These are phyloP conservation scores for Avena insularis DNA, from an alignment of 176 grass and related monocot species.

Conservation along the genomic window DNA sequence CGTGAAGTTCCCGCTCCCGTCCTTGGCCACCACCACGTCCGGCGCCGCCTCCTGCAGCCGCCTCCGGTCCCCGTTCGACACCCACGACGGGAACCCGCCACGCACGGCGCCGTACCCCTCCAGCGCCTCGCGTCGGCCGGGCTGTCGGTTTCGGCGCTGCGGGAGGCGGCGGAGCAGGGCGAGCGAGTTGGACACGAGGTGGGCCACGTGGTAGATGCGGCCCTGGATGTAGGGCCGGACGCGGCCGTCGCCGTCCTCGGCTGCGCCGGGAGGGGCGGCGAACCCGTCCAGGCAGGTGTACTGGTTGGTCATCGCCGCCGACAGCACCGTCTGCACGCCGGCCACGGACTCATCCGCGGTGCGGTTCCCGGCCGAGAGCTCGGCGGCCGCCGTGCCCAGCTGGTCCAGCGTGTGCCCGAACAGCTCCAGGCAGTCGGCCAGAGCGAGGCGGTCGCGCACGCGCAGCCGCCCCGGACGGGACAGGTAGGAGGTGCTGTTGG, in stretches of 20 bases:
- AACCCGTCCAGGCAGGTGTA: conserved; percentile 93
- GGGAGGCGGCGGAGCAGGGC: conserved; percentile 81
- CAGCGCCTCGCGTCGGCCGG: background rate
- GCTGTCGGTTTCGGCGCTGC: background rate
- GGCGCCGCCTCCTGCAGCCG: conserved; percentile 45
- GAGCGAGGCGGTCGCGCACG: conserved; percentile 60
- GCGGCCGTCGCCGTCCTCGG: conserved; percentile 45
- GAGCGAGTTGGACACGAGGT: conserved; percentile 80
- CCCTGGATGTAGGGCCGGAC: conserved; percentile 78
- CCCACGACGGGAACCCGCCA: conserved; percentile 74
- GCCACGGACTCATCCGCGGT: conserved; percentile 35
- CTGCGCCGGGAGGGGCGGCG: conserved; percentile 39
- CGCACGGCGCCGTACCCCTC: conserved; percentile 60
- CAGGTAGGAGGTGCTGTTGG: conserved; percentile 81
- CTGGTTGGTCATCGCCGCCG: conserved; percentile 88
- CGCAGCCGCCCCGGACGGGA: conserved; percentile 27
- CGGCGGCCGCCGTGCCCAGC: conserved; percentile 54
- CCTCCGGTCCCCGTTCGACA: conserved; percentile 54
- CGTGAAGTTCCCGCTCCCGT: conserved; percentile 88
- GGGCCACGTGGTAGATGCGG: conserved; percentile 86
- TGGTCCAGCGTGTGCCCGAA: conserved; percentile 64
- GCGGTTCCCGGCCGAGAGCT: conserved; percentile 46
- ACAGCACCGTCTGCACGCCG: conserved; percentile 77
- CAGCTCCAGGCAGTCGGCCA: conserved; percentile 81
- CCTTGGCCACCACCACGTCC: conserved; percentile 82